Evolutionary conservation across 805 yeast species (phyloP), one percentile per base, ranked within the genome.

Genomic region (Huiozyma sinensis): DNA sequence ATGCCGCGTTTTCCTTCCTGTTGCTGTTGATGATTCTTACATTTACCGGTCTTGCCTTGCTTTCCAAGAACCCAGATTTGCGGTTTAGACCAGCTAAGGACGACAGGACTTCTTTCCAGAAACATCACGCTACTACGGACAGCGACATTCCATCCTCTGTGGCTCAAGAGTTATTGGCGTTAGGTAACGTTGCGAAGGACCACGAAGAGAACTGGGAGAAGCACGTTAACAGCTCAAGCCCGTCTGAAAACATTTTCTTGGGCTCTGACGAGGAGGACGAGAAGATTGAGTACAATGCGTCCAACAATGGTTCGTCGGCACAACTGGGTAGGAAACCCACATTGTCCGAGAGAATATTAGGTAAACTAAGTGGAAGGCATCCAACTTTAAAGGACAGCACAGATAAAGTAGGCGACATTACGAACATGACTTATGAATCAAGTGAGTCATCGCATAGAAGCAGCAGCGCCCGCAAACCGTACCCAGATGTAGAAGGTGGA

Each of bases 81-180:
- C 76, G 92, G 63, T 83, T 83, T 60, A 85, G 83, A 44, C 94
- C 94, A n/a, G 94, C 95, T 9, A 81, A 72, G 56, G 97, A 89
- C 65, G 96, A 89, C 63, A 79, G 97, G 75, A 80, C 87, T 12
- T 87, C 95, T 7, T 89, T 89, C 78, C 92, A 83, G 58, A 72
- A 67, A 50, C 57, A 52, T 47, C 48, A 44, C 17, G 56, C 56
- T 13, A 58, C 63, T 33, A 36, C 29, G 10, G 45, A 43, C 53
- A 48, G 31, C 37, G 53, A 41, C 50, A 52, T 57, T 11, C 55
- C 58, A 45, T 53, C 59, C 46, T 50, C 60, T 8, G 68, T 67
- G 38, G 62, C 68, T 27, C 65, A 66, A 33, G 86, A 80, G 60
- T 69, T 85, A 49, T 57, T 79, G 40, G 95, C 90, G 1, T 70